Evolutionary conservation across 768 basidiomycete genomes (phyloP), one percentile per base, ranked within the genome.

Genomic region (Rhodotorula diobovata): DNA sequence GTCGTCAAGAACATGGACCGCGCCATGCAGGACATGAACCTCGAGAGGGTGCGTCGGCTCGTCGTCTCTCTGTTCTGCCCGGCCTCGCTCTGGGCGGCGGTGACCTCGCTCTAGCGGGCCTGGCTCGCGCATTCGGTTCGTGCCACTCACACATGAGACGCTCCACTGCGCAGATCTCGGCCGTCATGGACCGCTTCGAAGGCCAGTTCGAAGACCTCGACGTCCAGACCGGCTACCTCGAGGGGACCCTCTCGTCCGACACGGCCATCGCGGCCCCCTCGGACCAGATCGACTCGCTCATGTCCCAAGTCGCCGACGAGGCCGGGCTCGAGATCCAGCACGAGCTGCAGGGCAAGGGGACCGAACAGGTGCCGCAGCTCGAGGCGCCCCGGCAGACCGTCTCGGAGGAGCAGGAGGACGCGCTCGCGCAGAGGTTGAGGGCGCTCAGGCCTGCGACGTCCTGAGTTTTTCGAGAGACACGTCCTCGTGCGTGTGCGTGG

Each of bases 111-210:
- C n/a, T n/a, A n/a, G n/a, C n/a, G n/a, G n/a, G n/a, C n/a, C n/a
- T n/a, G n/a, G n/a, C n/a, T n/a, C n/a, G n/a, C n/a, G n/a, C n/a
- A n/a, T n/a, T n/a, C n/a, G n/a, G n/a, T n/a, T 21, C 9, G 15
- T 9, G 8, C 30, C 32, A 7, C 35, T 28, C 14, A 30, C 51
- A 8, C 30, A 12, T 12, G 8, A n/a, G n/a, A n/a, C 54, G 35
- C 23, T 46, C 6, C 18, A 28, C 23, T 48, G 21, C 60, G 15
- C 79, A 97, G 95, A 98, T 99, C 78, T 95, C 96, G 21, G 81
- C 91, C 65, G 92, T 99, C 45, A 98, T 99, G 96, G 96, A 98
- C 83, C 98, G 93, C 82, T 99, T 99, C 81, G 96, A 99, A 81
- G 75, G 88, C 11, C 95, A 98, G 76, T 98, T 98, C 82, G 84